phyloP scores from a whole-genome alignment of 176 grass and related monocot species.

The Hordeum vulgare region DNA sequence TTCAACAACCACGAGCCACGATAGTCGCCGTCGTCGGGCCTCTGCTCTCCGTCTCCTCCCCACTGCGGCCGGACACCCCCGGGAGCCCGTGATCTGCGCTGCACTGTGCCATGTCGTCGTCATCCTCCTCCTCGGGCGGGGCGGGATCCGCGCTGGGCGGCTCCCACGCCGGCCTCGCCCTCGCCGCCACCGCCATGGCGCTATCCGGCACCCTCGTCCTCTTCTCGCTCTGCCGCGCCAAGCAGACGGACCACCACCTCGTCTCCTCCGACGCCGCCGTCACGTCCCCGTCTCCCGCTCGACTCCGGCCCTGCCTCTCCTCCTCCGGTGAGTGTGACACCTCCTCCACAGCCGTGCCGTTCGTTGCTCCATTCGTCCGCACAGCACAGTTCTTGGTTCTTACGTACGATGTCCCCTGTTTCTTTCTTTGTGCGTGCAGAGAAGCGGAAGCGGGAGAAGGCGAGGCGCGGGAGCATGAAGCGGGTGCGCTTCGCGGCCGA shows the following conservation, averaged over 20 bases:
- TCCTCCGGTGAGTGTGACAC: conserved; percentile 24
- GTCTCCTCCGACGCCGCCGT: neutral
- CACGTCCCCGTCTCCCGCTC: neutral
- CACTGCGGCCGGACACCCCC: too few species aligned
- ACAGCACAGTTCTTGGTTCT: neutral
- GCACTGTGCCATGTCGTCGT: conserved; percentile 11
- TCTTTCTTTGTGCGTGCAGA: conserved; percentile 19
- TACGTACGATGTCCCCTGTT: neutral
- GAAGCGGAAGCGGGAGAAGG: conserved; percentile 48
- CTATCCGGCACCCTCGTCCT: conserved; percentile 81
- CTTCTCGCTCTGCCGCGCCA: conserved; percentile 69
- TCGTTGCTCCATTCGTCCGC: neutral
- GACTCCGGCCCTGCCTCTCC: conserved; percentile 38
- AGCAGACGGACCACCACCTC: conserved; percentile 6
- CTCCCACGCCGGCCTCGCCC: conserved; percentile 46
- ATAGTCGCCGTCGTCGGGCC: neutral
- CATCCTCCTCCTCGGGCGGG: neutral
- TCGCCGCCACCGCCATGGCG: conserved; percentile 83
- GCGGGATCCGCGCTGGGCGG: conserved; percentile 20
- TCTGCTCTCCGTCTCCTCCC: neutral
- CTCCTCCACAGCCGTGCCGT: neutral
- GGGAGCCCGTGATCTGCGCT: neutral
- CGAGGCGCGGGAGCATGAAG: conserved; percentile 52
- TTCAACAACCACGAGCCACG: conserved; percentile 2
- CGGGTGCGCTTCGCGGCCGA: conserved; percentile 74